A percentile compares a stretch with the other conserved stretches of the same genome.
Conservation (phyloP, 2,329 filamentous ascomycete species). For the Dothideomycetes sp. region DNA sequence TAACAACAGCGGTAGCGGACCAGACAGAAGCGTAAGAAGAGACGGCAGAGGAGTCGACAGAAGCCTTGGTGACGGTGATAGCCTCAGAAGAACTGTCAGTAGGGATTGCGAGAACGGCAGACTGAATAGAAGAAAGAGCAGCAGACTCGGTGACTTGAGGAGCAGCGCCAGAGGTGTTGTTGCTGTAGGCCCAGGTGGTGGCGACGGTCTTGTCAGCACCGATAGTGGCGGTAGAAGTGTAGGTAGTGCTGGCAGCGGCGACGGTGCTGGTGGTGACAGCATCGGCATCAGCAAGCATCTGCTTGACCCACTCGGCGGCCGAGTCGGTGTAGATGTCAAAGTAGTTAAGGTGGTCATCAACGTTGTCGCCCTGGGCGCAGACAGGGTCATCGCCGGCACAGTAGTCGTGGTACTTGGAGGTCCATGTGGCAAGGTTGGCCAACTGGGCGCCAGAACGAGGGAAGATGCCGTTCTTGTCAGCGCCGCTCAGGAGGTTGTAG, state of each 20-base stretch:
- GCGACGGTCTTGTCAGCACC: slow-evolving; percentile 11
- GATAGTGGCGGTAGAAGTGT: slow-evolving; percentile 11
- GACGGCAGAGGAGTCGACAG: slow-evolving; percentile 1
- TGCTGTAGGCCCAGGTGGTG: slow-evolving; percentile 6
- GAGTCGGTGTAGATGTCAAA: slow-evolving; percentile 26
- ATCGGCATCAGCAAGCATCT: slow-evolving; percentile 15
- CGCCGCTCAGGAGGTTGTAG: slow-evolving; percentile 18
- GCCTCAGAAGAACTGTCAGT: neutral
- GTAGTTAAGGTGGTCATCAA: slow-evolving; percentile 31
- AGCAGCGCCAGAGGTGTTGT: slow-evolving; percentile 6
- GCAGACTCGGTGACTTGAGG: neutral
- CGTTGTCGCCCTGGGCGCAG: slow-evolving; percentile 30
- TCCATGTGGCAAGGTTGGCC: slow-evolving; percentile 16
- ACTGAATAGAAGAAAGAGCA: neutral
- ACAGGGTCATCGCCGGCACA: slow-evolving; percentile 32
- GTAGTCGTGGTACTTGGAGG: slow-evolving; percentile 29
- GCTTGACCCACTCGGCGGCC: slow-evolving; percentile 24
- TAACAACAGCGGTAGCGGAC: slow-evolving; percentile 8
- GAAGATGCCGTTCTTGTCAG: slow-evolving; percentile 15
- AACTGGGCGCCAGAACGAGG: slow-evolving; percentile 14
- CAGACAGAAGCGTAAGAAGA: slow-evolving; percentile 9
- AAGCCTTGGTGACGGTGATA: slow-evolving; percentile 5
- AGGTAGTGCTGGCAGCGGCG: slow-evolving; percentile 14
- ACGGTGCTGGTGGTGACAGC: slow-evolving; percentile 14
- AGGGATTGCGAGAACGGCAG: neutral